Evolutionary conservation across 2,329 filamentous ascomycete species (phyloP), one percentile per base, ranked within the genome.

Genomic region (Dactylellina haptotyla): DNA sequence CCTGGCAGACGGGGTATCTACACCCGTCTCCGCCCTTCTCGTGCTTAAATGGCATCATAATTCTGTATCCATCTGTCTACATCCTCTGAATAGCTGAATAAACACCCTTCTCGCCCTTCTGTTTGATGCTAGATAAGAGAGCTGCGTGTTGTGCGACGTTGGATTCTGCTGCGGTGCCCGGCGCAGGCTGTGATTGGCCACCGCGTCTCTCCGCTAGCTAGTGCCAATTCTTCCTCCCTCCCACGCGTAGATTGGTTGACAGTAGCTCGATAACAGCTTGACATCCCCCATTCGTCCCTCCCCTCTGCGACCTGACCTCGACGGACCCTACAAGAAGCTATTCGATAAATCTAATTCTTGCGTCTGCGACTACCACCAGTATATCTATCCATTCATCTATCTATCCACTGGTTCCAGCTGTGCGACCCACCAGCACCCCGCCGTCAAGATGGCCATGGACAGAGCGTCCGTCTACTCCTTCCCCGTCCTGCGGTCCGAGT

Each of bases 381-480:
- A 34, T 6, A 6, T 34, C 37, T 25, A 41, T 37, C 32, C 37
- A 23, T 30, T 25, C 53, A n/a, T 18, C 4, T 25, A 9, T 41
- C 53, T 4, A 30, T 41, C 16, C 32, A 26, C 25, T 54, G 2
- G 10, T 9, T 16, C 41, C 20, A 16, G 16, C 32, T 43, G 20
- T 3, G 12, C 30, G 23, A 9, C 18, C 16, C 23, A 14, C 45
- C 30, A 58, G 26, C 51, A 34, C 50, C 43, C 50, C 51, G 26
- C 50, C 51, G 20, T 16, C 54, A 53, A 26, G 32, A 72, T 72
- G 66, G 72, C 72, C 43, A 96, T 97, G 92, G 94, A 99, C 85
- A 87, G 89, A 79, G 90, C 92, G 83, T 93, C 92, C 75, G 88
- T 93, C 56, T 97, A 93, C 82, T 90, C 93, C 3, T 76, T 78